These are phyloP conservation scores for Pouteria glomerata DNA, from an alignment of 148 eudicot species.

Conservation along the genomic window DNA sequence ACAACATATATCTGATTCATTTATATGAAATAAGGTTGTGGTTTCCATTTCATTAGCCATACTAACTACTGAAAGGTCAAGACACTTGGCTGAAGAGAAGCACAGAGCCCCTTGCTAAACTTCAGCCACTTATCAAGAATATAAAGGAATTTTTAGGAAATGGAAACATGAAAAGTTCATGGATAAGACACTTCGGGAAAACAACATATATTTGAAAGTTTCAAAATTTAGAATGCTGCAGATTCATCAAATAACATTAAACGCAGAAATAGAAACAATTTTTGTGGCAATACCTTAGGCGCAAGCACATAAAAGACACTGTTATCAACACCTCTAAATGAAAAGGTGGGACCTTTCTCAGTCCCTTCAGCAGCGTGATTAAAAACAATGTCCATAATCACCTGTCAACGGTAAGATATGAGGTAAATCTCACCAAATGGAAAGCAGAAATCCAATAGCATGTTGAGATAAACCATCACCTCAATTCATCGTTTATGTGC, in stretches of 20 bases:
- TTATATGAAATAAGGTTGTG: background rate
- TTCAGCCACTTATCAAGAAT: background rate
- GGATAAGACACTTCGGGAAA: background rate
- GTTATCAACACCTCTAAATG: slow-evolving; percentile 94
- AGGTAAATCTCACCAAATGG: slow-evolving; percentile 15
- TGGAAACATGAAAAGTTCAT: no score
- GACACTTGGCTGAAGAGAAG: background rate
- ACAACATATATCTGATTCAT: background rate
- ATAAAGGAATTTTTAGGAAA: background rate
- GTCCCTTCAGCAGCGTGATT: slow-evolving; percentile 99
- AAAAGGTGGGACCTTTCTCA: slow-evolving; percentile 83
- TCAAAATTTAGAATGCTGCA: background rate
- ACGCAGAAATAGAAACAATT: background rate
- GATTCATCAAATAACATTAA: background rate
- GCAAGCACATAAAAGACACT: slow-evolving; percentile 95
- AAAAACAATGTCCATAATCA: slow-evolving; percentile 97
- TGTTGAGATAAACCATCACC: slow-evolving; percentile 42
- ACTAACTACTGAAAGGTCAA: background rate
- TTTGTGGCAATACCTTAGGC: slow-evolving; percentile 60
- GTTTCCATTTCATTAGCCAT: background rate
- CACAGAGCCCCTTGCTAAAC: background rate
- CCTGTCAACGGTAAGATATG: slow-evolving; percentile 37
- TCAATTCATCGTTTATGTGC: slow-evolving; percentile 96
- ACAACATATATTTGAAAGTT: background rate
- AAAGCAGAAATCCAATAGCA: slow-evolving; percentile 5